Percentiles rank a stretch among this genome's conserved stretches.
Evolutionary conservation across 2,329 filamentous ascomycete genomes (phyloP).

Genomic region (Exophiala bonariae): DNA sequence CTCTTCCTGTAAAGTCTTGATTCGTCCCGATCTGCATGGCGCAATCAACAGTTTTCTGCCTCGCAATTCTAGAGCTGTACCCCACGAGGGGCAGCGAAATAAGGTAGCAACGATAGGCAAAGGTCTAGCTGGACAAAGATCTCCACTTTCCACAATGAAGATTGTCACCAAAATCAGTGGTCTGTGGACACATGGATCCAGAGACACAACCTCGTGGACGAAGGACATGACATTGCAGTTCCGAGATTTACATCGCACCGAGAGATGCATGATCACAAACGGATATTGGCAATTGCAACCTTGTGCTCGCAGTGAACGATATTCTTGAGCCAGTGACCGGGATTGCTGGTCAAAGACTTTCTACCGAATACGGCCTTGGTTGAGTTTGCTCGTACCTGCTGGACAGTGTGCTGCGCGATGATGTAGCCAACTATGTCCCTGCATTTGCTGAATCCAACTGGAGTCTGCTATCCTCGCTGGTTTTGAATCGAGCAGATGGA

Average conservation of each 20-base stretch:
- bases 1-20: background rate
- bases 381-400: background rate
- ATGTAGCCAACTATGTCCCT: constrained; percentile 15
- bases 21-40: constrained; percentile 18
- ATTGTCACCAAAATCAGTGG: background rate
- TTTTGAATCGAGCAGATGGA: too few species aligned
- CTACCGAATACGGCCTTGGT: constrained; percentile 9
- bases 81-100: too few species aligned
- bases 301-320: background rate
- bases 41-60: constrained; percentile 12
- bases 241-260: background rate
- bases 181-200: background rate
- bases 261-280: constrained; percentile 6
- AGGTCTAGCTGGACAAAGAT: too few species aligned
- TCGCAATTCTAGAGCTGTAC: too few species aligned
- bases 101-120: too few species aligned
- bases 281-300: background rate
- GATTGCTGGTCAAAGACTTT: constrained; percentile 6
- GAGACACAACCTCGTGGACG: constrained; percentile 8
- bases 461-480: too few species aligned
- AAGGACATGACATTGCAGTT: constrained; percentile 1
- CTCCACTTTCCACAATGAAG: too few species aligned
- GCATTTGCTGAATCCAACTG: constrained; percentile 1
- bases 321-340: constrained; percentile 2
- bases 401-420: constrained; percentile 10